Evolutionary conservation across 129 eudicot species (phyloP).

Genomic region (Flaveria ramosissima): DNA sequence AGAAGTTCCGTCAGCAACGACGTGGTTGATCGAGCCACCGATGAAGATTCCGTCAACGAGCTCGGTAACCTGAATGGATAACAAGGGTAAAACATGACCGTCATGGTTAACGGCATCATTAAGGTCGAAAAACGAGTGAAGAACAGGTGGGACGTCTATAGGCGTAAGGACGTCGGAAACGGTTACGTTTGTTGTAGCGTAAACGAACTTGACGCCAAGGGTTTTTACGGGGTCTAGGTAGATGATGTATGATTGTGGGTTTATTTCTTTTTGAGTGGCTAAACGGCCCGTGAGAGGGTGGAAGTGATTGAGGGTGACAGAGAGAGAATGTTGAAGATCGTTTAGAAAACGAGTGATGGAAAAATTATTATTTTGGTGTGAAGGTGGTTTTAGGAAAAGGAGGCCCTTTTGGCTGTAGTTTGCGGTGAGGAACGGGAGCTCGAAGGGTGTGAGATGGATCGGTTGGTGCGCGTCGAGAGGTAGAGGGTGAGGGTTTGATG

Average conservation of each 20-base stretch:
- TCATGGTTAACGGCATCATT: constrained; percentile 43
- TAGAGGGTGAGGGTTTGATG: background rate
- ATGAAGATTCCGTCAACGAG: constrained; percentile 39
- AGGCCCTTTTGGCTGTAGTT: constrained; percentile 60
- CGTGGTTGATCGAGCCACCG: constrained; percentile 49
- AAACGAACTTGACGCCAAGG: constrained; percentile 45
- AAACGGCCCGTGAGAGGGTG: constrained; percentile 49
- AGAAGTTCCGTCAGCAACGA: constrained; percentile 50
- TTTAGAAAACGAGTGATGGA: constrained; percentile 22
- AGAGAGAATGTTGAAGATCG: constrained; percentile 44
- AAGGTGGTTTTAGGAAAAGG: constrained; percentile 32
- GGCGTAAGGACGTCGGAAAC: constrained; percentile 39
- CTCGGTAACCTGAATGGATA: constrained; percentile 42
- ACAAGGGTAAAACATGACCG: constrained; percentile 42
- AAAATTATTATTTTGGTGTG: constrained; percentile 5
- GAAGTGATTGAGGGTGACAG: constrained; percentile 49
- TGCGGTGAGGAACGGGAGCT: constrained; percentile 29
- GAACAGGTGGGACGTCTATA: constrained; percentile 21
- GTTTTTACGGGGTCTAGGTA: constrained; percentile 35
- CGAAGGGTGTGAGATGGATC: constrained; percentile 48
- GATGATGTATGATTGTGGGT: constrained; percentile 37
- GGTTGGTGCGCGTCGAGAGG: constrained; percentile 43
- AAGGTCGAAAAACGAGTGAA: constrained; percentile 49
- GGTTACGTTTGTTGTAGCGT: constrained; percentile 20
- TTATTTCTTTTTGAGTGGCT: constrained; percentile 32